phyloP scores from a whole-genome alignment of 306 rosid species.

The Vigna unguiculata region DNA sequence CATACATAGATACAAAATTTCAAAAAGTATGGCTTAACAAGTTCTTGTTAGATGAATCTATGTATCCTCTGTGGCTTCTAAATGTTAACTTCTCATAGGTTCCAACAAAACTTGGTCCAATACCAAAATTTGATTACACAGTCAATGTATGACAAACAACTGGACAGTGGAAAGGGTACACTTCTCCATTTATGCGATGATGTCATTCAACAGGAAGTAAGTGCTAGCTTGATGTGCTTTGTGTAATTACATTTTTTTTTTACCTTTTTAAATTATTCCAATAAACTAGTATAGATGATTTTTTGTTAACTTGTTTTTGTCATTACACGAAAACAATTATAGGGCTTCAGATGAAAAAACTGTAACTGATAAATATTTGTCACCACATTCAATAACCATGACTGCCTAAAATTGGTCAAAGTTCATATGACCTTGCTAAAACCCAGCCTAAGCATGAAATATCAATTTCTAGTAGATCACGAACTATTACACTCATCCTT shows the following conservation, averaged over 20 bases:
- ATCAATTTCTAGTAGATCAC: not conserved
- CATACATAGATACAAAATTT: not conserved
- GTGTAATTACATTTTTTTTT: not conserved
- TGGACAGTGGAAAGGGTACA: constrained; percentile 90
- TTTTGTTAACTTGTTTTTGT: constrained; percentile 11
- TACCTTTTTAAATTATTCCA: constrained; percentile 7
- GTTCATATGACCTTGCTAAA: not conserved
- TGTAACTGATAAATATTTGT: not conserved
- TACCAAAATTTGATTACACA: constrained; percentile 90
- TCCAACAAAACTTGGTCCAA: constrained; percentile 78
- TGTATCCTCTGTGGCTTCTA: constrained; percentile 9
- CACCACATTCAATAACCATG: not conserved
- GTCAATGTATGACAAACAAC: constrained; percentile 91
- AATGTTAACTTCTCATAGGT: constrained; percentile 57
- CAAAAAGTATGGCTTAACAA: not conserved
- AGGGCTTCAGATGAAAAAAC: constrained; percentile 12
- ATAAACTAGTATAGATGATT: not conserved
- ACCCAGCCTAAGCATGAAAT: not conserved
- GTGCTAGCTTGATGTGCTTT: constrained; percentile 45
- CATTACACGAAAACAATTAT: not conserved
- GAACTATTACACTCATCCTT: not conserved
- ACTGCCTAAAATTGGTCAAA: not conserved
- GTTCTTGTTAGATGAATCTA: not conserved
- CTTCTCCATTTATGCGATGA: constrained; percentile 97
- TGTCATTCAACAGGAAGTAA: constrained; percentile 95